Evolutionary conservation across 1,139 yeast species (phyloP).

Genomic region (Pichia sp.): DNA sequence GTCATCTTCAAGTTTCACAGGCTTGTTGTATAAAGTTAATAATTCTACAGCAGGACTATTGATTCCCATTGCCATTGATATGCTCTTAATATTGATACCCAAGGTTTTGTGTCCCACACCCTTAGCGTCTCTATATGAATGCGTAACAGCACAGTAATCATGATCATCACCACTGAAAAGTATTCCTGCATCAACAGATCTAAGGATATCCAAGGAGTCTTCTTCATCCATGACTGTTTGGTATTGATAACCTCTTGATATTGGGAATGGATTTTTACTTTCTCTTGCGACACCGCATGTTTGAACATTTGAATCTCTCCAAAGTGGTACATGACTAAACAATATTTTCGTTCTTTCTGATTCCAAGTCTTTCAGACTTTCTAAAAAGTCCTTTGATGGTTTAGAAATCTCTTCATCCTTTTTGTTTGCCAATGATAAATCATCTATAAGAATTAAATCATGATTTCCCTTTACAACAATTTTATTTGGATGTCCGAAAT

Average conservation of each 20-base stretch:
- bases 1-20: constrained; percentile 15
- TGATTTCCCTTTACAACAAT: constrained; percentile 37
- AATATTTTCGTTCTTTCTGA: constrained; percentile 34
- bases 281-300: constrained; percentile 51
- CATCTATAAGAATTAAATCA: constrained; percentile 46
- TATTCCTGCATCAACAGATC: constrained; percentile 40
- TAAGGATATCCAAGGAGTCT: constrained; percentile 34
- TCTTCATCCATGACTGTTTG: constrained; percentile 44
- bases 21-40: constrained; percentile 35
- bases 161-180: constrained; percentile 54
- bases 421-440: constrained; percentile 42
- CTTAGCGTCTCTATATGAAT: constrained; percentile 26
- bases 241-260: constrained; percentile 47
- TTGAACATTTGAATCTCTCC: constrained; percentile 35
- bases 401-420: constrained; percentile 32
- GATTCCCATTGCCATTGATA: constrained; percentile 63
- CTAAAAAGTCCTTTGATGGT: constrained; percentile 37
- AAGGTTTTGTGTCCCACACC: constrained; percentile 19
- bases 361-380: constrained; percentile 19
- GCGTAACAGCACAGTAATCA: constrained; percentile 52
- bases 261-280: constrained; percentile 27
- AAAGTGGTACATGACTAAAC: constrained; percentile 50
- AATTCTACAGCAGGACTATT: constrained; percentile 53
- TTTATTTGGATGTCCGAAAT: constrained; percentile 44
- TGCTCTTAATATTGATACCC: constrained; percentile 54